Base-by-base conservation (phyloP, 1,284 basidiomycete species). In the Cystobasidium pallidum region DNA sequence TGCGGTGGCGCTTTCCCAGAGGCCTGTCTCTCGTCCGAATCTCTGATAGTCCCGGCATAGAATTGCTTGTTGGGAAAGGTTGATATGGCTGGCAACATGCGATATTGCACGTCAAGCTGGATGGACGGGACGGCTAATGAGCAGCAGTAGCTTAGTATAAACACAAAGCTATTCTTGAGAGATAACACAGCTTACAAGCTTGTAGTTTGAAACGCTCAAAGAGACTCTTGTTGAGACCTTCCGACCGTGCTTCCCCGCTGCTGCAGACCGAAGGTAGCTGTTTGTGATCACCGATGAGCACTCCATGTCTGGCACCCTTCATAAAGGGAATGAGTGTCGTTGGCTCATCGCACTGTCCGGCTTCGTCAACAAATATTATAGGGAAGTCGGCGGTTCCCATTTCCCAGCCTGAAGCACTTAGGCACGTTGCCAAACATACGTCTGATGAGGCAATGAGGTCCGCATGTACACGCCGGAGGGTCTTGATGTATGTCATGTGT, bases 251-350 rank as follows among this genome's bases (percentile, higher is more conserved):
- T 45, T 84, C 84, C 76, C 87, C 90, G 72, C 52, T 65, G 15
- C 39, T 85, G 73, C 95, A 91, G 66, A 96, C 88, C 0, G 94
- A 92, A 24, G 94, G 92, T n/a, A 96, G 84, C 80, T 97, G 94
- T 80, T 94, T 94, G 82, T 97, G 94, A 82, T 97, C 94, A 34
- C 94, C 94, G 75, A 97, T 94, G 65, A 97, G 86, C 2, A 91
- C 87, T 36, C 92, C 84, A 77, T 97, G 94, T 59, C 85, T 85
- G 26, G 89, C 90, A 88, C 92, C 92, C 85, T 91, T 92, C 87
- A 91, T 92, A 43, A 94, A 83, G 0, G 92, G 91, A 71, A 94
- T 88, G 54, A 94, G 82, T 13, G 90, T 89, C 26, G 91, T 88
- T 17, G 93, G 92, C 81, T 97, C 94, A 1, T 92, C 95, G 13